Evolutionary conservation across 2,329 filamentous ascomycete species (phyloP).

Genomic region (Zalaria obscura): DNA sequence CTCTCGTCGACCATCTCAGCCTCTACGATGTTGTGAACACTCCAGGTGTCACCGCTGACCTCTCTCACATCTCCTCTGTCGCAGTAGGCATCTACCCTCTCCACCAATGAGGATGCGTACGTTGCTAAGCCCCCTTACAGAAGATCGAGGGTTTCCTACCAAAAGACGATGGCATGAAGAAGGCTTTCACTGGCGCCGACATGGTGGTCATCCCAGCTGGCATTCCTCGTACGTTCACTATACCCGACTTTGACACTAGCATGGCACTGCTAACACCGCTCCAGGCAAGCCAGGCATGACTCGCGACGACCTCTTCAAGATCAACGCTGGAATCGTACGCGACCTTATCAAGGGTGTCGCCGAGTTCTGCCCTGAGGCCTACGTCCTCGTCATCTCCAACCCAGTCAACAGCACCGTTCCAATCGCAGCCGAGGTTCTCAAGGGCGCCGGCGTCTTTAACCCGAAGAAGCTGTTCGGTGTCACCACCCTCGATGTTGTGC

Average conservation of each 20-base stretch:
- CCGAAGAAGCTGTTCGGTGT: conserved; percentile 94
- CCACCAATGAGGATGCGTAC: too few relatives aligned
- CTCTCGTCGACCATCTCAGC: conserved; percentile 78
- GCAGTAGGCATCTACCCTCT: conserved; percentile 42
- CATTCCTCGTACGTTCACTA: conserved; percentile 59
- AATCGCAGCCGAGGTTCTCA: conserved; percentile 93
- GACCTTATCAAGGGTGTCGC: conserved; percentile 80
- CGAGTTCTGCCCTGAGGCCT: conserved; percentile 82
- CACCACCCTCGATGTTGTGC: conserved; percentile 95
- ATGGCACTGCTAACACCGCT: conserved; percentile 4
- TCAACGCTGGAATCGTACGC: conserved; percentile 96
- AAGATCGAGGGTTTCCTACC: conserved; percentile 82
- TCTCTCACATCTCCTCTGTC: conserved; percentile 89
- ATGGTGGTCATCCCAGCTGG: conserved; percentile 95
- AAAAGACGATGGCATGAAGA: conserved; percentile 67
- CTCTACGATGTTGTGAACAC: conserved; percentile 99
- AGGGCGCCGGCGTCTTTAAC: conserved; percentile 86
- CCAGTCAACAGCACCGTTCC: conserved; percentile 98
- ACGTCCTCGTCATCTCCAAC: conserved; percentile 95
- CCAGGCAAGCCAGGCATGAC: conserved; percentile 98
- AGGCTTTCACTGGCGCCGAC: conserved; percentile 82
- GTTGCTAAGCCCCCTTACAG: conserved; percentile 28
- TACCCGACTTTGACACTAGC: conserved; percentile 1
- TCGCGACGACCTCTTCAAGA: conserved; percentile 98
- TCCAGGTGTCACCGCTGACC: conserved; percentile 85